Base-by-base conservation (phyloP, 192 early-diverging fungal species). In the Linderina pennispora region DNA sequence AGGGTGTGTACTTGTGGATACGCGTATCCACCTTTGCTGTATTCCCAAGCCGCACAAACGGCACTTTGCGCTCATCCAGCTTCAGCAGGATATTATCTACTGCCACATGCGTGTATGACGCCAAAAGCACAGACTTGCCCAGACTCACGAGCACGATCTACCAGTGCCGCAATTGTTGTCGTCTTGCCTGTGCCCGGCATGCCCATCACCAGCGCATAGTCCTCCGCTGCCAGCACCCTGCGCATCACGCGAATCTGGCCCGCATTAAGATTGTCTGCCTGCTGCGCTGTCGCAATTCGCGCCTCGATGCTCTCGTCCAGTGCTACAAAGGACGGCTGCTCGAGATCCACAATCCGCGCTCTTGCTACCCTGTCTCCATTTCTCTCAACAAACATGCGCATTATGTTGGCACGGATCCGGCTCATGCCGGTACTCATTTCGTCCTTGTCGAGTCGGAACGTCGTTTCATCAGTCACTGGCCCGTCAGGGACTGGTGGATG, bases 171-270 rank as follows among this genome's bases (percentile, higher is more conserved):
- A 37, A 92, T 91, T 0, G 89, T 92, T 1, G 88, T 91, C 0
- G 91, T 94, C 58, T 98, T 98, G 31, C 95, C 95, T 1, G 95
- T 95, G 2, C 95, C 95, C 0, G 95, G 95, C 93, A 96, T 96
- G 11, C 95, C 95, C 20, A 95, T 66, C 33, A 98, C 86, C 24
- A 98, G 60, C 8, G 86, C 74, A 72, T 96, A 98, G 48, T 98
- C 95, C 35, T 78, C 56, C 1, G 87, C 87, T 7, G 63, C 39
- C 34, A 94, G 43, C n/a, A 91, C 87, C 22, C 79, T 80, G 3
- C 83, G 59, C 9, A 95, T 49, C 4, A 85, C 89, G 2, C 32
- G 42, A 19, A 65, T 59, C 55, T 95, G 92, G 35, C 91, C 85
- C 2, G 51, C 23, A 46, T 96, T 96, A 18, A 96, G 60, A 20